Evolutionary conservation across 169 alveolate species (phyloP).

Genomic region (Plasmodium blacklocki): DNA sequence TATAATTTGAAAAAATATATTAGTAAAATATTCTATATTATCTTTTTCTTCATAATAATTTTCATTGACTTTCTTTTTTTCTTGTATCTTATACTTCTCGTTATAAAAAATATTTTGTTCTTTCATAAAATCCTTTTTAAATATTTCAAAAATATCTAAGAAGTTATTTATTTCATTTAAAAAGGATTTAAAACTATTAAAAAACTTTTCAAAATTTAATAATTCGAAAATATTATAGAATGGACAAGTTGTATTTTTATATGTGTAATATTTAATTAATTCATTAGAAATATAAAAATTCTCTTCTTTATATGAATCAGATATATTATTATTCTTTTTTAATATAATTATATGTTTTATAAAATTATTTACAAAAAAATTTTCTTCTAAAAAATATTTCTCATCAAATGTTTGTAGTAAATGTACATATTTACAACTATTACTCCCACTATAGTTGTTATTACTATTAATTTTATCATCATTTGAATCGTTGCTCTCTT

Average conservation of each 20-base stretch:
- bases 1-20: slow-evolving; percentile 69
- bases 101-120: slow-evolving; percentile 34
- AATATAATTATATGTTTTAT: slow-evolving; percentile 16
- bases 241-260: slow-evolving; percentile 40
- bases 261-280: slow-evolving; percentile 14
- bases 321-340: slow-evolving; percentile 7
- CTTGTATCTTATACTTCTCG: neutral
- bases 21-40: slow-evolving; percentile 29
- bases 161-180: slow-evolving; percentile 50
- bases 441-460: neutral
- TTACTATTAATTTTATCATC: neutral
- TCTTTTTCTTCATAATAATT: slow-evolving; percentile 3
- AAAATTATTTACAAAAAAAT: slow-evolving; percentile 53
- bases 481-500: neutral
- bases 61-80: neutral
- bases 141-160: slow-evolving; percentile 31
- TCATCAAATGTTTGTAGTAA: slow-evolving; percentile 52
- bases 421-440: slow-evolving; percentile 5
- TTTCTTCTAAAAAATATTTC: slow-evolving; percentile 26
- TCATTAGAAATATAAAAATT: slow-evolving; percentile 1
- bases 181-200: slow-evolving; percentile 19
- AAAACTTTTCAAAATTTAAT: slow-evolving; percentile 20
- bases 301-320: neutral
- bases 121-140: slow-evolving; percentile 50
- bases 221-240: slow-evolving; percentile 37